Base-by-base conservation (phyloP, 1,139 yeast genomes). In the Zygotorulaspora mrakii region DNA sequence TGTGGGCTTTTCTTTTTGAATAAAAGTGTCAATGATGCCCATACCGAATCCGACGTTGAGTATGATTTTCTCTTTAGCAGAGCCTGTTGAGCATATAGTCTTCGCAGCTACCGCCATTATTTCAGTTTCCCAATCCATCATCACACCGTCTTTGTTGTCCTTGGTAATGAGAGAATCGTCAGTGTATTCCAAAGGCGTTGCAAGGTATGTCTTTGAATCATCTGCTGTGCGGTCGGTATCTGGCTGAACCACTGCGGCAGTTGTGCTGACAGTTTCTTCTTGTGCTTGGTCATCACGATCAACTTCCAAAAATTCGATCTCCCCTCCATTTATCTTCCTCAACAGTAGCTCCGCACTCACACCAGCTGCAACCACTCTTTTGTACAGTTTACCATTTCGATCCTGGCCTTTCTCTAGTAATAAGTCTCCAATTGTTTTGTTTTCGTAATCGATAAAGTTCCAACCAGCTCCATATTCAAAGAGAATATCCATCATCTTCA, bases 41-140 rank as follows among this genome's bases (percentile, higher is more conserved):
- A 89, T 86, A 2, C 97, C 97, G 59, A 89, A 89, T 0, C 97
- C 97, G 33, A 89, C 85, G 55, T 89, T 89, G 35, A 89, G 67
- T 2, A 89, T 76, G 17, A 67, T 69, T 8, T 76, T 65, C 1
- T 67, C 56, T 25, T 71, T 74, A 4, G 27, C 11, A 7, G 60
- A 61, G 10, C 56, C 48, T 10, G 50, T 40, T 26, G 64, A 40
- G 60, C 82, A 78, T 12, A 88, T 60, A 0, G 88, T 67, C 18
- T 82, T 79, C 42, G 95, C 82, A 1, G 95, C 94, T 16, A 80
- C 69, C 45, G 72, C 68, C 97, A 89, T 89, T 41, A 89, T 71
- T 20, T 79, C 77, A 3, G 78, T 73, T 62, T 89, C 97, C 97
- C 97, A 89, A 51, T 83, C 82, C 97, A 89, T 89, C 97, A 89